Conservation (phyloP, 1,284 basidiomycete genomes). For the Pseudomicrostroma phylloplanum region DNA sequence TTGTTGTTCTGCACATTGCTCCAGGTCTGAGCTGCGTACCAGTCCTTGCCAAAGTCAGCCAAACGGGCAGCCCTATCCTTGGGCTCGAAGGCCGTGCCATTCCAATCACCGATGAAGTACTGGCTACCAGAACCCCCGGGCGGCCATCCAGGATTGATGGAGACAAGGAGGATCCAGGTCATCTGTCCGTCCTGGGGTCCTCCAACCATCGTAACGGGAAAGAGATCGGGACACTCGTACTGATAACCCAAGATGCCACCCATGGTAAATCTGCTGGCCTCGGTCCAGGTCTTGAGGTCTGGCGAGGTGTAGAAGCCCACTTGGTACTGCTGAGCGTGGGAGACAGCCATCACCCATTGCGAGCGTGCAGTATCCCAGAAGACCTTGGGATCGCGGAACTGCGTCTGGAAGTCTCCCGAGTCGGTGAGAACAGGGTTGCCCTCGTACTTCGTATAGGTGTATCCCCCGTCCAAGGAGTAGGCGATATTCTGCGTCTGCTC, state of each 20-base stretch:
- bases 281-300: slow-evolving; percentile 52
- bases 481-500: slow-evolving; percentile 52
- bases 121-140: slow-evolving; percentile 50
- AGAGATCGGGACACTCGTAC: slow-evolving; percentile 52
- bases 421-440: slow-evolving; percentile 49
- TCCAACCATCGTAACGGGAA: slow-evolving; percentile 47
- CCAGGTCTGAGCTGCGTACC: slow-evolving; percentile 53
- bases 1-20: slow-evolving; percentile 35
- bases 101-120: slow-evolving; percentile 53
- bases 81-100: slow-evolving; percentile 51
- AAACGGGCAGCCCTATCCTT: slow-evolving; percentile 46
- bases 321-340: slow-evolving; percentile 48
- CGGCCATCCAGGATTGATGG: slow-evolving; percentile 42
- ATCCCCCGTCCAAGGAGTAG: slow-evolving; percentile 52
- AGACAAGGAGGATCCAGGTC: slow-evolving; percentile 31
- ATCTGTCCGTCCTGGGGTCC: slow-evolving; percentile 35
- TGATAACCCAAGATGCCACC: slow-evolving; percentile 48
- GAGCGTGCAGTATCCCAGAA: slow-evolving; percentile 47
- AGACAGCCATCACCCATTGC: slow-evolving; percentile 53
- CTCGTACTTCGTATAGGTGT: slow-evolving; percentile 51
- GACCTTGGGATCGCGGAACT: slow-evolving; percentile 55
- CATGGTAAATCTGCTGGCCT: slow-evolving; percentile 48
- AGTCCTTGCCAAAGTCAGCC: slow-evolving; percentile 53
- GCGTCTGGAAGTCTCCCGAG: slow-evolving; percentile 37
- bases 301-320: slow-evolving; percentile 52